phyloP scores from a whole-genome alignment of 2,329 filamentous ascomycete species.

The Thermoascus crustaceus region DNA sequence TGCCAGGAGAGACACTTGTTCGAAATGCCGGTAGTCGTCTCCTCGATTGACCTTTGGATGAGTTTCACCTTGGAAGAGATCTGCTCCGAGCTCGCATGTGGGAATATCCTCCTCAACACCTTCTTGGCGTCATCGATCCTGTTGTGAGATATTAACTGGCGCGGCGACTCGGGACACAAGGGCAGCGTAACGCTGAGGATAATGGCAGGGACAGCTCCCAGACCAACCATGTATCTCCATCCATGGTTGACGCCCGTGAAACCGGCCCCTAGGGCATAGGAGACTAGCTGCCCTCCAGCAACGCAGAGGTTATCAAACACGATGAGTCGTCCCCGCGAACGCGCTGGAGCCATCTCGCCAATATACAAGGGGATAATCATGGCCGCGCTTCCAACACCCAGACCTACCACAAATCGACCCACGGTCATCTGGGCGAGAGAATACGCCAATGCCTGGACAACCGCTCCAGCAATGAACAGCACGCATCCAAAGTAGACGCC shows the following conservation, averaged over 20 bases:
- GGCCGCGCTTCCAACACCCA: conserved; percentile 41
- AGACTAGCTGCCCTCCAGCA: conserved; percentile 32
- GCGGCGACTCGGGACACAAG: conserved; percentile 43
- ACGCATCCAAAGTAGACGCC: conserved; percentile 31
- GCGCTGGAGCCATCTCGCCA: conserved; percentile 12
- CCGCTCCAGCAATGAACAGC: conserved; percentile 31
- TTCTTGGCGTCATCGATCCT: conserved; percentile 32
- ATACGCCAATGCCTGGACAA: conserved; percentile 27
- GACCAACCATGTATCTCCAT: conserved; percentile 44
- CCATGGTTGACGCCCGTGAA: conserved; percentile 35
- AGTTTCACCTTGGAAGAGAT: conserved; percentile 38
- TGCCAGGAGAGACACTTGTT: conserved; percentile 34
- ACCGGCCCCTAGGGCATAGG: conserved; percentile 33
- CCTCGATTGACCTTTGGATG: conserved; percentile 33
- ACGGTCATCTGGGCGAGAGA: conserved; percentile 36
- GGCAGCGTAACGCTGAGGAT: conserved; percentile 36
- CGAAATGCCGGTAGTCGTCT: conserved; percentile 29
- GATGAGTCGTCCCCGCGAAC: conserved; percentile 14
- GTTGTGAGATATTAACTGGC: conserved; percentile 39
- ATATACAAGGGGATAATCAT: conserved; percentile 37
- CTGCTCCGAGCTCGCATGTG: conserved; percentile 29
- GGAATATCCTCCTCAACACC: conserved; percentile 22
- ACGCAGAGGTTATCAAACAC: conserved; percentile 22
- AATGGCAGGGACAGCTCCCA: conserved; percentile 41
- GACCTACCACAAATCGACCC: conserved; percentile 40